These are phyloP conservation scores for Dalbergia oliveri DNA, from an alignment of 306 rosid genomes.

Conservation along the genomic window DNA sequence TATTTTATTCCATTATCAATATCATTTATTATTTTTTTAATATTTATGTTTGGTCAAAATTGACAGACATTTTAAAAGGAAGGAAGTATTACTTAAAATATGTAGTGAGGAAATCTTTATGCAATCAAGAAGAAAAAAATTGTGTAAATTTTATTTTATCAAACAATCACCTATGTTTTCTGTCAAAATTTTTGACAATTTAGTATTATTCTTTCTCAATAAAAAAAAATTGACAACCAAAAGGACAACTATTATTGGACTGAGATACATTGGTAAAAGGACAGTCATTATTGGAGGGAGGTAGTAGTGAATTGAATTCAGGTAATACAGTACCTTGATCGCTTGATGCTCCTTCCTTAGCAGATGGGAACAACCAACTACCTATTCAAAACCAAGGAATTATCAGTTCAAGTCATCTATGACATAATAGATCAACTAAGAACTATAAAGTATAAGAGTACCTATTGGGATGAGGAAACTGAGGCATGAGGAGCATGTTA, in stretches of 20 bases:
- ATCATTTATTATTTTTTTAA: too few species aligned
- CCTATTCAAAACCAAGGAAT: slow-evolving; percentile 53
- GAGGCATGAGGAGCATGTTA: slow-evolving; percentile 72
- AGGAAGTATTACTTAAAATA: neutral
- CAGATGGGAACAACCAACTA: slow-evolving; percentile 53
- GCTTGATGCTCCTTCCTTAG: neutral
- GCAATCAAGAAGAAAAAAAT: neutral
- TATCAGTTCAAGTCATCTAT: neutral
- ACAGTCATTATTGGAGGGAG: too few species aligned
- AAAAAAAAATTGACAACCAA: too few species aligned
- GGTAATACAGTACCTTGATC: slow-evolving; percentile 54
- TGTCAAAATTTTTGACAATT: too few species aligned
- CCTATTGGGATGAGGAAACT: slow-evolving; percentile 73
- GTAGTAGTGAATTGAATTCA: neutral
- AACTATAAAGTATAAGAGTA: neutral
- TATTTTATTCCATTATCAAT: too few species aligned
- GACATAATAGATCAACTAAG: neutral
- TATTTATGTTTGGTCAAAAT: too few species aligned
- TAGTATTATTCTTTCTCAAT: too few species aligned
- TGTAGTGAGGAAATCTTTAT: neutral
- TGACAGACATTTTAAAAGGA: too few species aligned
- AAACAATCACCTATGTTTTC: too few species aligned
- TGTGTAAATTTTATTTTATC: neutral
- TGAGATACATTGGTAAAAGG: too few species aligned
- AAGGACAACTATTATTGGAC: too few species aligned